Conservation (phyloP, 805 yeast genomes). For the Wickerhamiella galacta region DNA sequence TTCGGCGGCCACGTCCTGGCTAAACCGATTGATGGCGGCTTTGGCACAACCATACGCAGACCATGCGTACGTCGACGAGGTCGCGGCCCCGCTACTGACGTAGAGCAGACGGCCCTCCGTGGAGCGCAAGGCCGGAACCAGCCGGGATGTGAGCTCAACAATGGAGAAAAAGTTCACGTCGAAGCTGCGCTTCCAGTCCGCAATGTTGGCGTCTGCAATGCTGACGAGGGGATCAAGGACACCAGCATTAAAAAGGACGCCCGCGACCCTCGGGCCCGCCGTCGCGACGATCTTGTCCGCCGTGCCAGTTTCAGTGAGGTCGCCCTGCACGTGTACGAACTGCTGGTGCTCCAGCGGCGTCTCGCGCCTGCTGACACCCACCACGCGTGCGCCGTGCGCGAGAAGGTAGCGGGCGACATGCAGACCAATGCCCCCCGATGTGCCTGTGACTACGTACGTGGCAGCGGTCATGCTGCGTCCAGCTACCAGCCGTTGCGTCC, state of each 20-base stretch:
- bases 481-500: neutral
- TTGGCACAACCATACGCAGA: conserved; percentile 83
- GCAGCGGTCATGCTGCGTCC: neutral
- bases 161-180: conserved; percentile 69
- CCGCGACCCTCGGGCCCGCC: conserved; percentile 22
- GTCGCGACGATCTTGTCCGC: conserved; percentile 19
- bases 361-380: conserved; percentile 59
- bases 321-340: conserved; percentile 31
- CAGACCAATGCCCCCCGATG: conserved; percentile 54
- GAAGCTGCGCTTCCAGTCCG: conserved; percentile 45
- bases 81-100: conserved; percentile 82
- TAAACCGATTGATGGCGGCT: conserved; percentile 75
- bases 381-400: conserved; percentile 28
- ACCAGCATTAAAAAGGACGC: conserved; percentile 54
- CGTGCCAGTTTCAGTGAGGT: conserved; percentile 29
- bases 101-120: conserved; percentile 50
- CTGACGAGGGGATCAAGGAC: conserved; percentile 58
- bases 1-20: conserved; percentile 49
- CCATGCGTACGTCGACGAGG: conserved; percentile 54
- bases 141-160: conserved; percentile 35
- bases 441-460: conserved; percentile 16
- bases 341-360: conserved; percentile 28
- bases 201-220: conserved; percentile 34
- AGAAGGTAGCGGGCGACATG: conserved; percentile 44
- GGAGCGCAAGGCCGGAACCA: conserved; percentile 35